Base-by-base conservation (phyloP, 2,329 filamentous ascomycete genomes). In the Penicillium thymicola region DNA sequence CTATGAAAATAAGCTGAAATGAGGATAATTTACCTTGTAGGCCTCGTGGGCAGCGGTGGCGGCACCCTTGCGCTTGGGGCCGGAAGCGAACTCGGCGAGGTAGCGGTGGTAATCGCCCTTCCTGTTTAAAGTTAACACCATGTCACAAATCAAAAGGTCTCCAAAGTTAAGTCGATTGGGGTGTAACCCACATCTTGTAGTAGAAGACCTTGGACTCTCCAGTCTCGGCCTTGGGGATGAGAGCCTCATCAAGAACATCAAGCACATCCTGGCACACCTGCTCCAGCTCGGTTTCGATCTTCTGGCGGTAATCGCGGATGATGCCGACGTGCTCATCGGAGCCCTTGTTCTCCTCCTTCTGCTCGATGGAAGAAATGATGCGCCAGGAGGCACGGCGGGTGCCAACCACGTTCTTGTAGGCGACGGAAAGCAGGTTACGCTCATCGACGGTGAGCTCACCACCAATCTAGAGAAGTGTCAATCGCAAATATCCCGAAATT, bases 121-220 rank as follows among this genome's bases (percentile, higher is more conserved):
- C 92, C 92, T 96, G 67, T 75, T 65, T 89, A 78, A 91, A 25
- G 68, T 92, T 90, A 76, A 91, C 73, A 84, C 82, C 87, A 93
- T 93, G 80, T 89, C 89, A 85, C 93, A 50, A 44, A 51, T 27
- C 30, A 7, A 18, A 18, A 4, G 5, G 14, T 6, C 8, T 16
- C 8, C 21, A 11, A 25, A 23, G 3, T 10, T 5, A 30, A 5
- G 1, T 28, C 9, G 30, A 10, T 27, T 27, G 8, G 14, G 23
- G 21, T 7, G 23, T 27, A 42, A 65, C 64, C n/a, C 42, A 97
- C 93, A 97, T 97, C 88, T 97, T 97, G 89, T 97, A 92, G 84
- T 97, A 97, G 81, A 97, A 97, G 76, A 97, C 93, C 88, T 97
- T 97, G 78, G 92, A 96, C 85, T 97, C 93, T 82, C 93, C 93